phyloP scores from a whole-genome alignment of 148 eudicot species.

The Fagopyrum esculentum region DNA sequence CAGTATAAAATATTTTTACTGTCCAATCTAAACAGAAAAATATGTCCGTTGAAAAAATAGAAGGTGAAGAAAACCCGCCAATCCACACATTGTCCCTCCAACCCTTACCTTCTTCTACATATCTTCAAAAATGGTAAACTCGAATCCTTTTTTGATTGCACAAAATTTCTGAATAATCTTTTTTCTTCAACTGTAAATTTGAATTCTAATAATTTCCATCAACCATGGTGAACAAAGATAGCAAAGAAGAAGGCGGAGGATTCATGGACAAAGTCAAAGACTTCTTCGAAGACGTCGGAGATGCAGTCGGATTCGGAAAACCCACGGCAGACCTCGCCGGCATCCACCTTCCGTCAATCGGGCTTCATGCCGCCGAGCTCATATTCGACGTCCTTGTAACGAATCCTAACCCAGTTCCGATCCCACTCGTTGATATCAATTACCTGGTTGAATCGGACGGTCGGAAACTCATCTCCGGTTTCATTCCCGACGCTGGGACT shows the following conservation, averaged over 20 bases:
- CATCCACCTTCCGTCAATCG: constrained; percentile 22
- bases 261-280: constrained; percentile 29
- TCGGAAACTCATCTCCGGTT: constrained; percentile 24
- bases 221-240: constrained; percentile 3
- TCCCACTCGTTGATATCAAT: constrained; percentile 28
- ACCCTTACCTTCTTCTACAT: constrained; percentile 9
- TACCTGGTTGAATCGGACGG: constrained; percentile 29
- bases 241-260: constrained; percentile 17
- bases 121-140: background rate
- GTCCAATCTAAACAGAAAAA: too few relatives aligned
- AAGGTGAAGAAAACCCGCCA: constrained; percentile 14
- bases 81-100: constrained; percentile 18
- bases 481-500: constrained; percentile 32
- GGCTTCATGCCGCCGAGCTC: constrained; percentile 23
- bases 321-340: constrained; percentile 26
- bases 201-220: background rate
- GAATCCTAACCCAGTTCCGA: constrained; percentile 31
- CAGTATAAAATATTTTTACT: too few relatives aligned
- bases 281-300: constrained; percentile 27
- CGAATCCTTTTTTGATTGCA: background rate
- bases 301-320: constrained; percentile 27
- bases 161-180: background rate
- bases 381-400: constrained; percentile 21
- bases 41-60: background rate
- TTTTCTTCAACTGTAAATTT: background rate